Evolutionary conservation across 192 early-diverging fungal species (phyloP).

Genomic region (Mortierella claussenii): DNA sequence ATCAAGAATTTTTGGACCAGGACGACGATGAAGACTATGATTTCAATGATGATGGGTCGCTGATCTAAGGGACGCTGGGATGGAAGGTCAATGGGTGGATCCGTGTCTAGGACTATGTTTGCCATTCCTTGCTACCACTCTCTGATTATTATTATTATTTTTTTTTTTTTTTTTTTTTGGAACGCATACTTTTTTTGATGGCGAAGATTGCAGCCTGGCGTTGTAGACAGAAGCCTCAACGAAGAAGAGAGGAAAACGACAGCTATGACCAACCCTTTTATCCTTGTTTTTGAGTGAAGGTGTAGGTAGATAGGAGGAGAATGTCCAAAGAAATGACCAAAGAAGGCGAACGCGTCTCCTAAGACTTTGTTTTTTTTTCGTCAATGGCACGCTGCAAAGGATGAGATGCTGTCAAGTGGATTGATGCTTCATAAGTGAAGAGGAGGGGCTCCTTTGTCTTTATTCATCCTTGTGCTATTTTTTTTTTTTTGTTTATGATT

Average conservation of each 20-base stretch:
- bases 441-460: background rate
- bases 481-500: background rate
- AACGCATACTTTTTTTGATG: too few species aligned
- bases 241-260: background rate
- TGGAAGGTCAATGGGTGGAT: too few species aligned
- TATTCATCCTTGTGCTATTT: background rate
- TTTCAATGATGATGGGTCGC: conserved; percentile 26
- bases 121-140: conserved; percentile 1
- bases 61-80: conserved; percentile 15
- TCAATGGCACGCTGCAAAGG: too few species aligned
- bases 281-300: too few species aligned
- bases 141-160: conserved; percentile 11
- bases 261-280: too few species aligned
- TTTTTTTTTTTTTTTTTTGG: conserved; percentile 10
- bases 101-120: too few species aligned
- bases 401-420: background rate
- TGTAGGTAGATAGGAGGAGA: too few species aligned
- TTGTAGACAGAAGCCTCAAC: background rate
- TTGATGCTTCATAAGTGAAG: background rate
- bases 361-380: too few species aligned
- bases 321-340: too few species aligned
- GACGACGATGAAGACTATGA: conserved; percentile 12
- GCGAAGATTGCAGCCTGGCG: too few species aligned
- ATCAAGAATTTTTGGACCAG: conserved; percentile 20
- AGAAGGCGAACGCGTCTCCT: too few species aligned